Evolutionary conservation across 352 stramenopile genomes (phyloP).

Genomic region (Phytophthora chlamydospora): DNA sequence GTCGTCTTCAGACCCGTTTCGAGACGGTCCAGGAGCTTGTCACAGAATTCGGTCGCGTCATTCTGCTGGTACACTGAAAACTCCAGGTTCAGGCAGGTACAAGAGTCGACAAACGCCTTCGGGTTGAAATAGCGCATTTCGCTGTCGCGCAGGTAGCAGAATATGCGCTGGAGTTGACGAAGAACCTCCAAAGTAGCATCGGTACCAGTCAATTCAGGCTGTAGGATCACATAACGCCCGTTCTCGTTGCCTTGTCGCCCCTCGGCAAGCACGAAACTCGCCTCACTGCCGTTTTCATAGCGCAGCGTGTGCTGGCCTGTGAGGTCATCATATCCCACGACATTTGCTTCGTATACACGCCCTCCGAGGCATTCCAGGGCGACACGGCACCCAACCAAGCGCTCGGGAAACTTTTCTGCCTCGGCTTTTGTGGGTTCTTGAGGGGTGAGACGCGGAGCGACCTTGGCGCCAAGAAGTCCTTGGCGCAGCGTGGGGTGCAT

Average conservation of each 20-base stretch:
- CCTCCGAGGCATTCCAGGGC: conserved; percentile 94
- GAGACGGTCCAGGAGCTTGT: conserved; percentile 98
- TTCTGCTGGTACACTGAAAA: conserved; percentile 99
- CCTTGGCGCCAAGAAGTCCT: conserved; percentile 77
- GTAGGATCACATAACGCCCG: conserved; percentile 91
- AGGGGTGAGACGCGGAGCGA: conserved; percentile 54
- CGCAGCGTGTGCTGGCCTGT: conserved; percentile 81
- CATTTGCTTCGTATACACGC: conserved; percentile 93
- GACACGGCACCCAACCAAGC: conserved; percentile 81
- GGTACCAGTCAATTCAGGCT: conserved; percentile 73
- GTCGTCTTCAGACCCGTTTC: conserved; percentile 95
- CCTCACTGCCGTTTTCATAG: conserved; percentile 91
- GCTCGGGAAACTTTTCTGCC: conserved; percentile 82
- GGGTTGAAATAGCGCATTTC: conserved; percentile 88
- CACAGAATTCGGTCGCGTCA: conserved; percentile 99
- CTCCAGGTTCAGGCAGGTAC: conserved; percentile 90
- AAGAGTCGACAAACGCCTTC: conserved; percentile 90
- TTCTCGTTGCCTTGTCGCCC: conserved; percentile 96
- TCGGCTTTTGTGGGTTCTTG: conserved; percentile 89
- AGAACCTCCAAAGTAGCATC: conserved; percentile 90
- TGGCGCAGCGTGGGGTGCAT: conserved; percentile 85
- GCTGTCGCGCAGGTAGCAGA: conserved; percentile 88
- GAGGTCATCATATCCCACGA: conserved; percentile 87
- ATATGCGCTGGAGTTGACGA: conserved; percentile 89
- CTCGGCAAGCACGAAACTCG: conserved; percentile 90